These are phyloP conservation scores for Starmerella apis DNA, from an alignment of 805 yeast species.

Conservation along the genomic window DNA sequence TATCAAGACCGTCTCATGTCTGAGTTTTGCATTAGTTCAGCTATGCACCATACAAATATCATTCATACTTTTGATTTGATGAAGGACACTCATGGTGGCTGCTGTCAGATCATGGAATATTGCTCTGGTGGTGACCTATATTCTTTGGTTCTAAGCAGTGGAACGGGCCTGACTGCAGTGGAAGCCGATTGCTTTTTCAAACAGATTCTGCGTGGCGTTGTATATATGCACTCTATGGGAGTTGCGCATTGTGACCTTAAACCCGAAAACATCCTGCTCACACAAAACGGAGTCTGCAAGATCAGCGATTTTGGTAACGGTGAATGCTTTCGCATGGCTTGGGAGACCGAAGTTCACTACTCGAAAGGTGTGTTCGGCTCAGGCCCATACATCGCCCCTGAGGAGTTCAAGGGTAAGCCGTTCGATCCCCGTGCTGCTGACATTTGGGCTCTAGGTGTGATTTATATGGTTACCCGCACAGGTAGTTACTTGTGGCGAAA, in stretches of 20 bases:
- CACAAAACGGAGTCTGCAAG: slow-evolving; percentile 54
- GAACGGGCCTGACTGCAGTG: slow-evolving; percentile 43
- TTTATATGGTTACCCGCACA: slow-evolving; percentile 71
- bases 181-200: slow-evolving; percentile 88
- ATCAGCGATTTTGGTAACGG: slow-evolving; percentile 86
- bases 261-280: slow-evolving; percentile 72
- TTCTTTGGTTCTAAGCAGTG: slow-evolving; percentile 45
- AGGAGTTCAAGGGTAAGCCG: slow-evolving; percentile 50
- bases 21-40: slow-evolving; percentile 79
- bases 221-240: slow-evolving; percentile 81
- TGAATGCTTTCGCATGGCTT: slow-evolving; percentile 79
- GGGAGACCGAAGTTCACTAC: slow-evolving; percentile 66
- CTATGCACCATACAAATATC: slow-evolving; percentile 64
- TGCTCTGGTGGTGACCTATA: slow-evolving; percentile 81
- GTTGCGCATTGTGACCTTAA: slow-evolving; percentile 90
- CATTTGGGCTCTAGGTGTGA: slow-evolving; percentile 80
- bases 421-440: slow-evolving; percentile 77
- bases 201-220: slow-evolving; percentile 70
- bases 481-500: slow-evolving; percentile 88
- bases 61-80: slow-evolving; percentile 70
- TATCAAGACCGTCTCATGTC: slow-evolving; percentile 69
- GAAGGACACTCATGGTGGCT: slow-evolving; percentile 60
- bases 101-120: slow-evolving; percentile 89
- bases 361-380: slow-evolving; percentile 75
- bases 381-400: slow-evolving; percentile 88